Evolutionary conservation across 2,329 filamentous ascomycete genomes (phyloP).

Genomic region (Zymoseptoria brevis): DNA sequence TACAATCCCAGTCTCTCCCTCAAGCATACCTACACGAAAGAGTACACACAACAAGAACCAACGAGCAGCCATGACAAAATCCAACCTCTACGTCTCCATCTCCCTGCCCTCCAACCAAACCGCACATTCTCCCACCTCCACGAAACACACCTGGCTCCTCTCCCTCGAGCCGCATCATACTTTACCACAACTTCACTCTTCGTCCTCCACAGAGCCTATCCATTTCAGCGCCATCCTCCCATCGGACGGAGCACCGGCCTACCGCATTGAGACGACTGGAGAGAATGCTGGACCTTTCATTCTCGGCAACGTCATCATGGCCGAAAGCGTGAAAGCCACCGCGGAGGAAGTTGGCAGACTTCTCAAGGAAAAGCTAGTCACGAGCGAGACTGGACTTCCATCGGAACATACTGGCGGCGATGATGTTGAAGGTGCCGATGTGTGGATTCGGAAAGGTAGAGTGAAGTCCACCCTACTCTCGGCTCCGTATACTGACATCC

Average conservation of each 20-base stretch:
- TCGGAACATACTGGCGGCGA: slow-evolving; percentile 3
- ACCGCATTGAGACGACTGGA: slow-evolving; percentile 2
- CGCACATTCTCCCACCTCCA: background rate
- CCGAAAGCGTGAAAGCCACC: slow-evolving; percentile 9
- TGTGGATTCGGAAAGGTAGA: slow-evolving; percentile 10
- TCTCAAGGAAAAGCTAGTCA: slow-evolving; percentile 5
- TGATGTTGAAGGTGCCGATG: slow-evolving; percentile 4
- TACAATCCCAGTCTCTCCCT: too few species aligned
- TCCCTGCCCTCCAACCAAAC: background rate
- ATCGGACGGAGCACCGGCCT: slow-evolving; percentile 2
- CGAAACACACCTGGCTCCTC: slow-evolving; percentile 6
- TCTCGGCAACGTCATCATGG: slow-evolving; percentile 12
- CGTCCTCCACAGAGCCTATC: slow-evolving; percentile 5
- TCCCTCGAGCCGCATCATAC: slow-evolving; percentile 9
- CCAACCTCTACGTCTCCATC: slow-evolving; percentile 9
- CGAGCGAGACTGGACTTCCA: slow-evolving; percentile 2
- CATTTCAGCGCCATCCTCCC: slow-evolving; percentile 3
- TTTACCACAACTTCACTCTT: slow-evolving; percentile 2
- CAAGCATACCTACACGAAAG: too few species aligned
- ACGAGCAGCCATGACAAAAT: background rate
- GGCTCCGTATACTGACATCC: background rate
- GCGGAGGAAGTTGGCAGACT: slow-evolving; percentile 5
- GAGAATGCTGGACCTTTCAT: slow-evolving; percentile 3
- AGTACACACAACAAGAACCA: too few species aligned
- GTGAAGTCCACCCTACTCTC: background rate